Evolutionary conservation across 169 alveolate genomes (phyloP), one percentile per base, ranked within the genome.

Genomic region (Plasmodium vivax): DNA sequence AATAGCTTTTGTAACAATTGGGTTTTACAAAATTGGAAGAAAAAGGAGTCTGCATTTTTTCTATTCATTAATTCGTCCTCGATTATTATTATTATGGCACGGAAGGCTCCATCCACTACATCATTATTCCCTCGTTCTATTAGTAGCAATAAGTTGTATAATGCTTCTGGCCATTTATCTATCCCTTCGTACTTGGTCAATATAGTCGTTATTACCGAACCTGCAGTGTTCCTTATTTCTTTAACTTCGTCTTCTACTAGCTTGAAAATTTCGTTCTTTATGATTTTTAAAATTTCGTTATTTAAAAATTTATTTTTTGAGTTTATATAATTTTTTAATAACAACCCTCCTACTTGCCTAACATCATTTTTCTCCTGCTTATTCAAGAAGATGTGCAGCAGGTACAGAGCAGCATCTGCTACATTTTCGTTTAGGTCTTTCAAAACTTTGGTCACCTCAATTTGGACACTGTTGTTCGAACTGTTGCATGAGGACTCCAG

Each of bases 301-400:
- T 74, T 68, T 92, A 85, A 51, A 95, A 95, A 56, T 83, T 68
- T 62, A 95, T 94, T 88, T 81, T 93, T 75, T 54, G 96, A 77
- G 73, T 81, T 94, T 82, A 96, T 85, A 30, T 71, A 90, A 91
- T 95, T 95, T 93, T 96, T 96, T 88, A 96, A 87, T 80, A 94
- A 84, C 32, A 96, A 87, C n/a, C 98, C 98, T 56, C 96, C 98
- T 19, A 95, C 94, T 91, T 96, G 98, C 45, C 98, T 96, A 58
- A 96, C 96, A 54, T 96, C 97, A 82, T 56, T 83, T 23, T 82
- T 85, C 77, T 93, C 96, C 79, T 92, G 84, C 38, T 83, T 84
- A 80, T 84, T 75, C 88, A 84, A 36, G 77, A 83, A 92, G 43
- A 92, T 84, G 75, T 84, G 94, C 82, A 88, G 73, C 36, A 79